These are phyloP conservation scores for Alternaria consortialis DNA, from an alignment of 2,329 filamentous ascomycete genomes.

Conservation along the genomic window DNA sequence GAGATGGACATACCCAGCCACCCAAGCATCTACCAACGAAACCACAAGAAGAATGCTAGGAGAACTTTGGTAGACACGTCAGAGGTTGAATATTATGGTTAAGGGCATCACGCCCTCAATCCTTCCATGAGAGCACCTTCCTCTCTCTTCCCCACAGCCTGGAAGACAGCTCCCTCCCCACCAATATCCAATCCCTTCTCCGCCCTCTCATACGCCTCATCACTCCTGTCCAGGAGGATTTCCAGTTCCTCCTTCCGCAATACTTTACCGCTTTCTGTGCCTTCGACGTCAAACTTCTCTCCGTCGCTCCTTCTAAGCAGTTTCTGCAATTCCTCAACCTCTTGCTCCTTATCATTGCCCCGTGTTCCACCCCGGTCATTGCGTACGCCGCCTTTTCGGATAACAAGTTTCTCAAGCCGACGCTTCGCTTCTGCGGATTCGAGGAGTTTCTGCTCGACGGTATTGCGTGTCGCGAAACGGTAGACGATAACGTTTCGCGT, in stretches of 20 bases:
- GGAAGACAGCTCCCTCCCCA: conserved; percentile 67
- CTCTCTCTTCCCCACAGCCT: conserved; percentile 80
- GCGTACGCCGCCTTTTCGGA: conserved; percentile 80
- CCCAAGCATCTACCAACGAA: neutral
- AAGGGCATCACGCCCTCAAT: conserved; percentile 49
- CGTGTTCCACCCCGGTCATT: conserved; percentile 67
- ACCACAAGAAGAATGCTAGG: neutral
- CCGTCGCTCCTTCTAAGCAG: conserved; percentile 70
- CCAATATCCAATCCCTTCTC: conserved; percentile 80
- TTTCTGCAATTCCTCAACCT: conserved; percentile 59
- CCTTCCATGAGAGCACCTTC: conserved; percentile 61
- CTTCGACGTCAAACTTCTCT: conserved; percentile 66
- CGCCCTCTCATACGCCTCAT: conserved; percentile 73
- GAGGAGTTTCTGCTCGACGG: conserved; percentile 87
- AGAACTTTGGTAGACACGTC: neutral
- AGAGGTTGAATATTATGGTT: neutral
- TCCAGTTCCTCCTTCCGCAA: conserved; percentile 79
- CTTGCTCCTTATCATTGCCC: conserved; percentile 51
- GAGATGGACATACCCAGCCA: neutral
- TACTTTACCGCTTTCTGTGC: conserved; percentile 69
- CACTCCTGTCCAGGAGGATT: conserved; percentile 78
- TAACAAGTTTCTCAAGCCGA: conserved; percentile 90
- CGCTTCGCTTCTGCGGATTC: conserved; percentile 91
- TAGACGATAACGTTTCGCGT: conserved; percentile 92
- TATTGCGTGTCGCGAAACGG: conserved; percentile 89